These are phyloP conservation scores for Oryza punctata DNA, from an alignment of 176 grass and related monocot species.

Conservation along the genomic window DNA sequence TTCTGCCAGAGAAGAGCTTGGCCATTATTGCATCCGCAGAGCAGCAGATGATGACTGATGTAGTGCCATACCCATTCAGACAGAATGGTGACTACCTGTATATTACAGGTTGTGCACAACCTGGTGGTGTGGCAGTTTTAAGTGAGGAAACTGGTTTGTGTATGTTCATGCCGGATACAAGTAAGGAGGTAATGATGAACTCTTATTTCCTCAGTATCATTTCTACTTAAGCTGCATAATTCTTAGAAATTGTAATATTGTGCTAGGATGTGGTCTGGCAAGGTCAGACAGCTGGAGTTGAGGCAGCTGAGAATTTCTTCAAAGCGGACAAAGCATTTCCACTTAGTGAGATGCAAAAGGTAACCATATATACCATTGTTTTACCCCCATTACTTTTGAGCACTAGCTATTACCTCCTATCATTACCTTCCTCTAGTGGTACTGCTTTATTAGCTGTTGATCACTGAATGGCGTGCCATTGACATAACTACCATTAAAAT, in stretches of 20 bases:
- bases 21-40: slow-evolving; percentile 83
- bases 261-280: slow-evolving; percentile 82
- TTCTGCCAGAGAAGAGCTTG: slow-evolving; percentile 74
- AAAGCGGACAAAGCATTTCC: slow-evolving; percentile 86
- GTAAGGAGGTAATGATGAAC: slow-evolving; percentile 62
- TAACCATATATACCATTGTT: slow-evolving; percentile 37
- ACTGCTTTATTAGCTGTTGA: slow-evolving; percentile 8
- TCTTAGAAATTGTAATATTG: slow-evolving; percentile 33
- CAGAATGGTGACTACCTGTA: slow-evolving; percentile 89
- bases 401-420: slow-evolving; percentile 1
- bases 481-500: slow-evolving; percentile 25
- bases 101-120: slow-evolving; percentile 83
- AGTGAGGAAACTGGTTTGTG: slow-evolving; percentile 67
- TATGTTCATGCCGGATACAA: slow-evolving; percentile 92
- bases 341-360: slow-evolving; percentile 72
- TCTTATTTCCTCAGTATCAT: slow-evolving; percentile 15
- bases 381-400: slow-evolving; percentile 6
- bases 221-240: slow-evolving; percentile 16
- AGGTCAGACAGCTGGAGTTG: slow-evolving; percentile 86
- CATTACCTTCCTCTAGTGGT: slow-evolving; percentile 20
- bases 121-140: slow-evolving; percentile 80
- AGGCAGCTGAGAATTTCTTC: slow-evolving; percentile 84
- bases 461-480: slow-evolving; percentile 26
- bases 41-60: slow-evolving; percentile 95
- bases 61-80: slow-evolving; percentile 89